phyloP scores from a whole-genome alignment of 2,329 filamentous ascomycete species.

The Penicillium occitanis region DNA sequence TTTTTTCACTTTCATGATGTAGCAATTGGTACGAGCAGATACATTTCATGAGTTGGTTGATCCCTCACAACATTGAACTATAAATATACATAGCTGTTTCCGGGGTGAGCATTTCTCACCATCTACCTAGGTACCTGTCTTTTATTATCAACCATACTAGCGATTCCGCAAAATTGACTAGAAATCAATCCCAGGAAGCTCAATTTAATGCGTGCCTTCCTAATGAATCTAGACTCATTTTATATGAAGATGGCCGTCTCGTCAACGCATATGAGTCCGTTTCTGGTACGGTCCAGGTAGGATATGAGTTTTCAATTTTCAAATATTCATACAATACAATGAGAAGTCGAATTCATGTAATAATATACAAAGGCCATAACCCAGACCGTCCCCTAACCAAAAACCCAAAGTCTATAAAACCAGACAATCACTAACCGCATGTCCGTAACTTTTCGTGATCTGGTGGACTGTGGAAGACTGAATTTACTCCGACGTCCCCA shows the following conservation, averaged over 20 bases:
- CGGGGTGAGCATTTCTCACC: too few relatives aligned
- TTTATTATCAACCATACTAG: too few relatives aligned
- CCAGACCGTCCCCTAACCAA: neutral
- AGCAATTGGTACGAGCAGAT: neutral
- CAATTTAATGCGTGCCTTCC: too few relatives aligned
- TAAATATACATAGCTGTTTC: too few relatives aligned
- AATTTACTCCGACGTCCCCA: neutral
- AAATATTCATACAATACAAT: neutral
- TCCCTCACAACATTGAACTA: too few relatives aligned
- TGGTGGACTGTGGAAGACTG: neutral
- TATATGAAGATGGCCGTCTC: neutral
- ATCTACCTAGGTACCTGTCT: too few relatives aligned
- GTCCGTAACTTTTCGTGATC: neutral
- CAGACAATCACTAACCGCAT: neutral
- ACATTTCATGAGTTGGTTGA: neutral
- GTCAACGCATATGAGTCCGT: neutral
- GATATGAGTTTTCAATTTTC: neutral
- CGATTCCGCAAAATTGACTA: too few relatives aligned
- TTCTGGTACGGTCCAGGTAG: neutral
- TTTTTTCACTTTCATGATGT: neutral
- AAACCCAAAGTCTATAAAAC: neutral
- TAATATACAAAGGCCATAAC: neutral
- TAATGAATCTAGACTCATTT: neutral
- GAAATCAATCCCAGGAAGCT: too few relatives aligned
- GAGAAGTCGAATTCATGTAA: neutral